Evolutionary conservation across 257 asterid species (phyloP).

Genomic region (Misopates orontium): DNA sequence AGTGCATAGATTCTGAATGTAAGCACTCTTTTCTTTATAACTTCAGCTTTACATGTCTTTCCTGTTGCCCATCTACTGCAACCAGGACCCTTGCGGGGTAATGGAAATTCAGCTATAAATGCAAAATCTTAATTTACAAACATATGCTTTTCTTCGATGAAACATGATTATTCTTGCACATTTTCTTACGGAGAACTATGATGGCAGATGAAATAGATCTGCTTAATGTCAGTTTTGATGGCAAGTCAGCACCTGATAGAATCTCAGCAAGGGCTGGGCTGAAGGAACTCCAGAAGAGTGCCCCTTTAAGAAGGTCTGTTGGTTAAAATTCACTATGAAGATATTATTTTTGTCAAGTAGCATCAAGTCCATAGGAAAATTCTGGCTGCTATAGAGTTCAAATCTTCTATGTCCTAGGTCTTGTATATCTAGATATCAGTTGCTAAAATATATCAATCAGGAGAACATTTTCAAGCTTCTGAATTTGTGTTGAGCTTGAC

Average conservation of each 20-base stretch:
- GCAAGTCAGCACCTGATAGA: slow-evolving; percentile 90
- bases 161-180: not conserved
- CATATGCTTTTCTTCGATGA: slow-evolving; percentile 12
- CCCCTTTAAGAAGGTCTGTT: slow-evolving; percentile 71
- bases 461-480: slow-evolving; percentile 5
- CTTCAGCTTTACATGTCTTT: slow-evolving; percentile 21
- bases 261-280: slow-evolving; percentile 82
- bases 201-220: slow-evolving; percentile 81
- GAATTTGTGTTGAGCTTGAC: slow-evolving; percentile 14
- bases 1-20: slow-evolving; percentile 79
- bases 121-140: not conserved
- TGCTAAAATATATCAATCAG: not conserved
- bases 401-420: not conserved
- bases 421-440: not conserved
- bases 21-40: slow-evolving; percentile 32
- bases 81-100: not conserved
- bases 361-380: not conserved
- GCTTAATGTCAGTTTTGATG: slow-evolving; percentile 95
- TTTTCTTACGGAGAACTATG: slow-evolving; percentile 30
- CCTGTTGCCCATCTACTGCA: slow-evolving; percentile 10
- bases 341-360: slow-evolving; percentile 15
- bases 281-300: slow-evolving; percentile 76
- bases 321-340: slow-evolving; percentile 15
- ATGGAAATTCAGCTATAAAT: slow-evolving; percentile 7
- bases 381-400: not conserved